Base-by-base conservation (phyloP, 495 filamentous ascomycete species). In the Friedmanniomyces endolithicus region DNA sequence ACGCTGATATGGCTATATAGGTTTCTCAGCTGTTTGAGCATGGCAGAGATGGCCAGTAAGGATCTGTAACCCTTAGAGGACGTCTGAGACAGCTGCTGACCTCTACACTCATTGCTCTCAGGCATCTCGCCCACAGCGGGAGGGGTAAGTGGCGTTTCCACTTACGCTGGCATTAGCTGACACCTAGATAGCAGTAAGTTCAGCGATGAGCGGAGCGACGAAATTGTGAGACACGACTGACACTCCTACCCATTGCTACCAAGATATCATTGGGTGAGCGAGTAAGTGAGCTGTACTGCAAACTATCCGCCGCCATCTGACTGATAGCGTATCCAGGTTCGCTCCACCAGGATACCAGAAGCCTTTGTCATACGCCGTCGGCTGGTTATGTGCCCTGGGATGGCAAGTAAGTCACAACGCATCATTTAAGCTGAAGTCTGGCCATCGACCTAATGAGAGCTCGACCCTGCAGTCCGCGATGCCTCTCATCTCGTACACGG, bases 11-110 rank as follows among this genome's bases (percentile, higher is more conserved):
- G 8, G 33, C 33, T 35, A 16, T 35, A 16, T 35, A 35, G 33
- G 33, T 35, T 16, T 50, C 24, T 35, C 31, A 16, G 17, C 31
- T 29, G 23, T 16, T 31, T 50, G 11, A 16, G 12, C 17, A 50
- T 50, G 47, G 47, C 47, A 8, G 47, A 50, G 22, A 50, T 50
- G 47, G 47, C 47, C 31, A 35, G 33, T 35, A 35, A 35, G 33
- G 33, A 35, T 8, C 8, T 35, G 33, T 35, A 35, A 35, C n/a
- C 33, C 33, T 35, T 8, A 16, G 33, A 35, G 33, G 33, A 8
- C 33, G 33, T 35, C 33, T 35, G 33, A 35, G 33, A n/a, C 33
- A 35, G 33, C 8, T 35, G 33, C 33, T 35, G 33, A 35, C 16
- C 33, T 35, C 33, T 35, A 35, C 33, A 35, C 33, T 35, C 33